Evolutionary conservation across 306 rosid species (phyloP).

Genomic region (Alnus rubra): DNA sequence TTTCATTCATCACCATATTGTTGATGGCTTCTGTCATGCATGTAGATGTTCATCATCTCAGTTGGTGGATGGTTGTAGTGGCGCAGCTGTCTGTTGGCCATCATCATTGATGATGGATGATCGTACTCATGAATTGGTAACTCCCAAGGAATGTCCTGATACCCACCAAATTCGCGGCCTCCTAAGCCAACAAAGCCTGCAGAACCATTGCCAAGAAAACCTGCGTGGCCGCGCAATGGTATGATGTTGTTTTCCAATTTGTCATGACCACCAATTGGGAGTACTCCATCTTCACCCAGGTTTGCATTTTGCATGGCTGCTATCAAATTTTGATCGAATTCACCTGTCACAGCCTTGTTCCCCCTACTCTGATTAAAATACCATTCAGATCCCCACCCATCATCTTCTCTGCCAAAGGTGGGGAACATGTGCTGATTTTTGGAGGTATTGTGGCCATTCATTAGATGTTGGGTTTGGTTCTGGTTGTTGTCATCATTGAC

Average conservation of each 20-base stretch:
- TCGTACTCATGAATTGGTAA: constrained; percentile 13
- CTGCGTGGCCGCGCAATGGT: constrained; percentile 13
- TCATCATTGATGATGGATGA: constrained; percentile 19
- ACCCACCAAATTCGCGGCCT: constrained; percentile 27
- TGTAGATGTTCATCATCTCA: constrained; percentile 13
- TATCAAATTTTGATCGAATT: constrained; percentile 16
- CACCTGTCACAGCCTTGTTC: neutral
- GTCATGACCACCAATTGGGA: constrained; percentile 2
- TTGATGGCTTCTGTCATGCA: neutral
- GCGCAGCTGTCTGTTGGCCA: constrained; percentile 15
- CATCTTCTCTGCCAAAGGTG: constrained; percentile 19
- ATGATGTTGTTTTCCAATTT: constrained; percentile 19
- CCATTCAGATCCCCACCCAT: constrained; percentile 26
- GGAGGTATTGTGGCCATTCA: constrained; percentile 7
- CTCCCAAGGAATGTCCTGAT: constrained; percentile 1
- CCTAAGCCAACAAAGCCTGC: constrained; percentile 12
- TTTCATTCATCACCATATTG: constrained; percentile 9
- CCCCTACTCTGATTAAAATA: constrained; percentile 19
- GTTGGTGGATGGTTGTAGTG: constrained; percentile 11
- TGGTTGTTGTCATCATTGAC: neutral
- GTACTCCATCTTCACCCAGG: neutral
- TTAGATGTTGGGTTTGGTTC: constrained; percentile 30
- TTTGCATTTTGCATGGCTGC: constrained; percentile 23
- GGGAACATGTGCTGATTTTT: constrained; percentile 34
- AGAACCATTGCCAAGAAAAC: constrained; percentile 15